These are phyloP conservation scores for Phialophora tarda DNA, from an alignment of 2,329 filamentous ascomycete genomes.

Conservation along the genomic window DNA sequence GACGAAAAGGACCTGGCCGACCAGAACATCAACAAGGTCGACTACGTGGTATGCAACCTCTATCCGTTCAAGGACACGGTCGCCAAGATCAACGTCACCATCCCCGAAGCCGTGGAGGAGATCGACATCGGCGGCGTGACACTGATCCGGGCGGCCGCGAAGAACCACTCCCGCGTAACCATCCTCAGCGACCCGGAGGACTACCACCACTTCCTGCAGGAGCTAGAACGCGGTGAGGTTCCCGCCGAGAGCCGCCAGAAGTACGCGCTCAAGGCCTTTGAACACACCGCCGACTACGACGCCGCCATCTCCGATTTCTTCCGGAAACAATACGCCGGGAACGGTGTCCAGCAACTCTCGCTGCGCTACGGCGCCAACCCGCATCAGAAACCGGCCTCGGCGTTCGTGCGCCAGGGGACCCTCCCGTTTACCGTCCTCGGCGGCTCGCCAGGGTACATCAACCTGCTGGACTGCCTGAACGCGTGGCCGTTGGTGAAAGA, in stretches of 20 bases:
- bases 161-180: slow-evolving; percentile 95
- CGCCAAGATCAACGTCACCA: slow-evolving; percentile 94
- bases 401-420: slow-evolving; percentile 72
- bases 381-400: slow-evolving; percentile 94
- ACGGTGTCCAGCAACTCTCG: slow-evolving; percentile 79
- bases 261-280: slow-evolving; percentile 96
- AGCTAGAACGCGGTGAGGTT: slow-evolving; percentile 86
- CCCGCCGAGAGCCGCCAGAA: slow-evolving; percentile 81
- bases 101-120: slow-evolving; percentile 96
- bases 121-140: slow-evolving; percentile 99
- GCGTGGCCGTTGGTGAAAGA: slow-evolving; percentile 97
- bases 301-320: slow-evolving; percentile 95
- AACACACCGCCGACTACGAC: slow-evolving; percentile 97
- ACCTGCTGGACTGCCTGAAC: slow-evolving; percentile 93
- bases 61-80: slow-evolving; percentile 99
- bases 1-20: slow-evolving; percentile 96
- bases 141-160: slow-evolving; percentile 91
- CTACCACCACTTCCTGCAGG: slow-evolving; percentile 91
- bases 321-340: slow-evolving; percentile 91
- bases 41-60: slow-evolving; percentile 96
- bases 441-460: slow-evolving; percentile 94
- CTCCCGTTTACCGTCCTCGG: slow-evolving; percentile 94
- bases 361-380: slow-evolving; percentile 97
- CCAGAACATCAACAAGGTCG: slow-evolving; percentile 93
- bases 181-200: slow-evolving; percentile 93